These are phyloP conservation scores for Beauveria sp. DNA, from an alignment of 2,329 filamentous ascomycete genomes.

Conservation along the genomic window DNA sequence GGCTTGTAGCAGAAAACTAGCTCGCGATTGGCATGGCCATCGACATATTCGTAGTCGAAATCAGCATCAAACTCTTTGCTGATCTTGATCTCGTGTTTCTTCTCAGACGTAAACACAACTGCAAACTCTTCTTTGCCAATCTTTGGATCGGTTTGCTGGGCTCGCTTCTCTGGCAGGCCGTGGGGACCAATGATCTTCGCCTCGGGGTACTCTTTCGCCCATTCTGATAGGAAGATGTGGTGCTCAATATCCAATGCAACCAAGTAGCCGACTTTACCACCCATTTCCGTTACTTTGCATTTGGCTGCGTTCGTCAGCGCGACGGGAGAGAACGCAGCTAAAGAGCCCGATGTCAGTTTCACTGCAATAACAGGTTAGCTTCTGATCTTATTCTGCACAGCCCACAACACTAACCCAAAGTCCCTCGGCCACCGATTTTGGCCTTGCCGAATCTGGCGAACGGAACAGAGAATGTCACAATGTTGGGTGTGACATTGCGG, in stretches of 20 bases:
- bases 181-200: conserved; percentile 78
- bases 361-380: conserved; percentile 40
- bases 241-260: conserved; percentile 86
- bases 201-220: conserved; percentile 71
- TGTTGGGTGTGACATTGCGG: conserved; percentile 70
- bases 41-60: conserved; percentile 79
- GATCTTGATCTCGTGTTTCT: conserved; percentile 46
- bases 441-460: conserved; percentile 74
- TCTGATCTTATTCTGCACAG: no score
- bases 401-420: conserved; percentile 54
- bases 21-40: conserved; percentile 75
- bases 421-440: conserved; percentile 80
- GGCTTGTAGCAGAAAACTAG: conserved; percentile 81
- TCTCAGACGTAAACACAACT: conserved; percentile 58
- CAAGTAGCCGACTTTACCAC: conserved; percentile 72
- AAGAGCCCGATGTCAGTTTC: conserved; percentile 64
- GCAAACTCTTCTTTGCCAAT: conserved; percentile 51
- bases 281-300: conserved; percentile 54
- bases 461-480: conserved; percentile 73
- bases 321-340: conserved; percentile 89
- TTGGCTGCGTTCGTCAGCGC: conserved; percentile 71
- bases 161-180: conserved; percentile 76
- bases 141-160: conserved; percentile 41
- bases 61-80: conserved; percentile 76
- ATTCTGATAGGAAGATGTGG: conserved; percentile 85